Conservation (phyloP, 202 grass and related monocot species). For the Elaeis oleifera region DNA sequence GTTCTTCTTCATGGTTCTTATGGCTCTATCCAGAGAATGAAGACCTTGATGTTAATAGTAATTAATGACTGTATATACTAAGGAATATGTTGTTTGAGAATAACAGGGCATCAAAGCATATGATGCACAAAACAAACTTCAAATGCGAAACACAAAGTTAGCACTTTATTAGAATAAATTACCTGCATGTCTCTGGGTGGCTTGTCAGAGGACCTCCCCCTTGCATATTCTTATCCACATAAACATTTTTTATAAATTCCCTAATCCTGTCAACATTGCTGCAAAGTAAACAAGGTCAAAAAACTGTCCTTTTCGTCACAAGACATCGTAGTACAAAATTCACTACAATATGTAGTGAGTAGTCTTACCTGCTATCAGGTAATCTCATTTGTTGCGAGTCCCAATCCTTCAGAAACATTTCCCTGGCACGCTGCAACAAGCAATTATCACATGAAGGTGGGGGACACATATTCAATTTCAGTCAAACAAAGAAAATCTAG, state of each 20-base stretch:
- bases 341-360: too few relatives aligned
- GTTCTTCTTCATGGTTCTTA: constrained; percentile 52
- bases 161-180: constrained; percentile 8
- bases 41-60: background rate
- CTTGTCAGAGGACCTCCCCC: constrained; percentile 52
- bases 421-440: constrained; percentile 53
- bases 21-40: constrained; percentile 37
- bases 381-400: constrained; percentile 47
- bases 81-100: too few relatives aligned
- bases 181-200: constrained; percentile 87
- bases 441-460: constrained; percentile 2
- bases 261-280: constrained; percentile 60
- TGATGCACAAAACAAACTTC: too few relatives aligned
- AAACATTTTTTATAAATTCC: constrained; percentile 83
- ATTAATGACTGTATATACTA: too few relatives aligned
- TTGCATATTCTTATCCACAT: constrained; percentile 60
- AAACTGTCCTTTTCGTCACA: too few relatives aligned
- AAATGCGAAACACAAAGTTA: background rate
- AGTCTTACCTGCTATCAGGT: constrained; percentile 59
- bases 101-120: too few relatives aligned
- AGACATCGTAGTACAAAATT: too few relatives aligned
- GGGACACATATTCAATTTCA: constrained; percentile 9
- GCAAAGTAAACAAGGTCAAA: constrained; percentile 6
- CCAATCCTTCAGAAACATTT: constrained; percentile 63
- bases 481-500: background rate